These are phyloP conservation scores for Helianthus tuberosus DNA, from an alignment of 129 eudicot species.

Conservation along the genomic window DNA sequence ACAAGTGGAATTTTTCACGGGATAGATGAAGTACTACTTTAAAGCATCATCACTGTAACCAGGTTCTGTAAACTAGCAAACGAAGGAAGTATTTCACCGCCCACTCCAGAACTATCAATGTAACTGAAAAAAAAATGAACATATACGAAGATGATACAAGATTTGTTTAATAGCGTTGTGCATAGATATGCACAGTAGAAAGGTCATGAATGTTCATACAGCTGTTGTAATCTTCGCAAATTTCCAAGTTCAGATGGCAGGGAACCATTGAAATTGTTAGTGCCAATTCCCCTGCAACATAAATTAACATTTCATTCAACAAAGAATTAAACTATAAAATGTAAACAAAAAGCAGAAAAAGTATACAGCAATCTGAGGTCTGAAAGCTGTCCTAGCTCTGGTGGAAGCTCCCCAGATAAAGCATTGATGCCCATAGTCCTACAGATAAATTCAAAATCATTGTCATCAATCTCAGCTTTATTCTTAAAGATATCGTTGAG, in stretches of 20 bases:
- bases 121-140: conserved; percentile 56
- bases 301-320: background rate
- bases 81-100: conserved; percentile 74
- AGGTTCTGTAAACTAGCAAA: conserved; percentile 62
- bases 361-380: conserved; percentile 41
- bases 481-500: conserved; percentile 4
- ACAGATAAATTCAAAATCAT: conserved; percentile 1
- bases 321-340: background rate
- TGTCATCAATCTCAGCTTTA: conserved; percentile 1
- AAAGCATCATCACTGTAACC: conserved; percentile 30
- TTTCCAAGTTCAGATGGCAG: too few species aligned
- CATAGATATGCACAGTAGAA: background rate
- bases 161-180: background rate
- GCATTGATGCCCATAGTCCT: conserved; percentile 76
- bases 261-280: too few species aligned
- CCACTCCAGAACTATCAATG: conserved; percentile 73
- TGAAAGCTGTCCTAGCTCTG: conserved; percentile 66
- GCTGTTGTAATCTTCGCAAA: background rate
- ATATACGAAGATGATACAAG: background rate
- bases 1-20: background rate
- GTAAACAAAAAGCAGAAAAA: background rate
- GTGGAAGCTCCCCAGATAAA: conserved; percentile 67
- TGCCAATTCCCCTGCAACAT: conserved; percentile 1
- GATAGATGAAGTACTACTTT: background rate
- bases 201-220: conserved; percentile 35